phyloP scores from a whole-genome alignment of 1,139 yeast genomes.

The Cylindricascospora bacillispora region DNA sequence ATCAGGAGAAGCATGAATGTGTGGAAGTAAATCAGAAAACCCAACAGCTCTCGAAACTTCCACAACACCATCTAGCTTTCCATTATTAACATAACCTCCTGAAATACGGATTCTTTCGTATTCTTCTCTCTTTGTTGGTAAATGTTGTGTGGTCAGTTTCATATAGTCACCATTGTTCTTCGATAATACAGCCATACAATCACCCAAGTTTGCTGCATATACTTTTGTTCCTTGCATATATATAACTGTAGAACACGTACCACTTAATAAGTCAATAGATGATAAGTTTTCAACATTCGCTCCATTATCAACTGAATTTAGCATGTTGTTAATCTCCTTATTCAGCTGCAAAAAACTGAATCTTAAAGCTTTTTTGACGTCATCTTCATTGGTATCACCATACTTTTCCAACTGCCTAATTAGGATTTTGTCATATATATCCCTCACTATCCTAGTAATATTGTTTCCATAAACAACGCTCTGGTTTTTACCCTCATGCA shows the following conservation, averaged over 20 bases:
- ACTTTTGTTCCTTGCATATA: slow-evolving; percentile 60
- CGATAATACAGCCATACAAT: slow-evolving; percentile 70
- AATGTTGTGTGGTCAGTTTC: slow-evolving; percentile 66
- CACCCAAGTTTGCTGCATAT: slow-evolving; percentile 86
- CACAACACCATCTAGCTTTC: slow-evolving; percentile 71
- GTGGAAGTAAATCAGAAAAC: slow-evolving; percentile 74
- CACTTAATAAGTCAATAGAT: slow-evolving; percentile 63
- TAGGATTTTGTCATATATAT: slow-evolving; percentile 60
- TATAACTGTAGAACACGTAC: slow-evolving; percentile 73
- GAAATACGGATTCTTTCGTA: slow-evolving; percentile 80
- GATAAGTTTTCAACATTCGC: slow-evolving; percentile 29
- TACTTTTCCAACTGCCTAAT: slow-evolving; percentile 51
- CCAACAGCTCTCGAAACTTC: slow-evolving; percentile 89
- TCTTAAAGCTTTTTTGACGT: slow-evolving; percentile 53
- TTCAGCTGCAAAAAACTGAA: slow-evolving; percentile 70
- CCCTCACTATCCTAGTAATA: slow-evolving; percentile 64
- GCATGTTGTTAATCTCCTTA: slow-evolving; percentile 56
- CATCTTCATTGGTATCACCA: slow-evolving; percentile 38
- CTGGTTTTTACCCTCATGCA: slow-evolving; percentile 77
- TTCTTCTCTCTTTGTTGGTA: slow-evolving; percentile 69
- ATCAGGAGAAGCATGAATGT: slow-evolving; percentile 81
- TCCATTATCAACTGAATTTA: slow-evolving; percentile 23
- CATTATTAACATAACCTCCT: slow-evolving; percentile 86
- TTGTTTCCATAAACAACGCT: slow-evolving; percentile 49
- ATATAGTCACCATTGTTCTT: slow-evolving; percentile 70